Conservation (phyloP, 129 eudicot species). For the Heracleum sosnowskyi region DNA sequence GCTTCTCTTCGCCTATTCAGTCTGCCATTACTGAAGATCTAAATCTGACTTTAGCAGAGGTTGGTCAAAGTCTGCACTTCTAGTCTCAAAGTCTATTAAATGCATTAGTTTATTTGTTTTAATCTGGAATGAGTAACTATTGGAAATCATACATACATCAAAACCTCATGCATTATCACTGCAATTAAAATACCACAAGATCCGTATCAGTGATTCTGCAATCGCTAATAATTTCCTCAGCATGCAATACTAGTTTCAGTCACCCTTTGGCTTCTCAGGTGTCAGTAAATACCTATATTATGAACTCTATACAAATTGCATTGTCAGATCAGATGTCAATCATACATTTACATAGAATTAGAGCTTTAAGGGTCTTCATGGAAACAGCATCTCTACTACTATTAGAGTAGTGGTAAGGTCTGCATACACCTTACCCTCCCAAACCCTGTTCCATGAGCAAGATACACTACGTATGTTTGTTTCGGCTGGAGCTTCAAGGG, state of each 20-base stretch:
- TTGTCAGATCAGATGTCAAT: not conserved
- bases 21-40: slow-evolving; percentile 40
- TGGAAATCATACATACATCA: not conserved
- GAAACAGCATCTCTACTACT: not conserved
- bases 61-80: not conserved
- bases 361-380: not conserved
- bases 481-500: not conserved
- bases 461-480: not conserved
- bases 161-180: not conserved
- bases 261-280: not conserved
- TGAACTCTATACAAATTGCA: not conserved
- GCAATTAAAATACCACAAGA: not conserved
- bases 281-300: not conserved
- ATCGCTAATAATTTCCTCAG: not conserved
- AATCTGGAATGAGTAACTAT: not conserved
- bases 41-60: slow-evolving; percentile 39
- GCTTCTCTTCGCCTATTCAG: slow-evolving; percentile 55
- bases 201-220: not conserved
- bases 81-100: too few relatives aligned
- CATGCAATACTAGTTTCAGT: not conserved
- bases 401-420: not conserved
- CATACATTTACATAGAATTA: too few relatives aligned
- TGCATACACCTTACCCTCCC: not conserved
- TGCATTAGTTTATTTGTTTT: not conserved
- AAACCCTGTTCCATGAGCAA: not conserved